These are phyloP conservation scores for Fusarium fracticaudum DNA, from an alignment of 2,329 filamentous ascomycete genomes.

Conservation along the genomic window DNA sequence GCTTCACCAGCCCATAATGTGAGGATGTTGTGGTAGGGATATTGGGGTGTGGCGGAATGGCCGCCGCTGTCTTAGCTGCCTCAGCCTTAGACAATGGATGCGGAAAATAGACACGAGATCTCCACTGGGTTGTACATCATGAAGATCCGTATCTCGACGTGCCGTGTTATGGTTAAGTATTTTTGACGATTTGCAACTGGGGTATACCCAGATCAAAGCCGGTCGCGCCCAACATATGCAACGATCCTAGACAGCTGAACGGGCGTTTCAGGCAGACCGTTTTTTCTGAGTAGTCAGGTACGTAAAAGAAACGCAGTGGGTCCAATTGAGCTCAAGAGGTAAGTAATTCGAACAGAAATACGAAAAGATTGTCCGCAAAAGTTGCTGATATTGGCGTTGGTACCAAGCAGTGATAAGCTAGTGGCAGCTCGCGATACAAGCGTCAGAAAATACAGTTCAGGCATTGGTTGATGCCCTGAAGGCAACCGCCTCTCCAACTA, in stretches of 20 bases:
- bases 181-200: background rate
- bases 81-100: slow-evolving; percentile 3
- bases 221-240: background rate
- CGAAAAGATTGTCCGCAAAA: slow-evolving; percentile 16
- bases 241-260: background rate
- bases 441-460: slow-evolving; percentile 17
- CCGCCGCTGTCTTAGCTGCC: background rate
- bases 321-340: slow-evolving; percentile 9
- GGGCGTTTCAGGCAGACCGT: slow-evolving; percentile 11
- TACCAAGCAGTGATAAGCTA: slow-evolving; percentile 14
- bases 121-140: background rate
- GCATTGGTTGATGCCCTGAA: slow-evolving; percentile 4
- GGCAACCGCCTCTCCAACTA: background rate
- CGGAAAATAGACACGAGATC: slow-evolving; percentile 18
- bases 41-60: background rate
- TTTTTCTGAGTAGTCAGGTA: slow-evolving; percentile 7
- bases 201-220: slow-evolving; percentile 6
- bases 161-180: background rate
- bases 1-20: background rate
- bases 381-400: slow-evolving; percentile 9
- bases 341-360: slow-evolving; percentile 25
- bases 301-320: slow-evolving; percentile 21
- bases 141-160: background rate
- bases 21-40: slow-evolving; percentile 2
- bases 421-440: slow-evolving; percentile 31